These are phyloP conservation scores for Lentinula raphanica DNA, from an alignment of 768 basidiomycete species.

Conservation along the genomic window DNA sequence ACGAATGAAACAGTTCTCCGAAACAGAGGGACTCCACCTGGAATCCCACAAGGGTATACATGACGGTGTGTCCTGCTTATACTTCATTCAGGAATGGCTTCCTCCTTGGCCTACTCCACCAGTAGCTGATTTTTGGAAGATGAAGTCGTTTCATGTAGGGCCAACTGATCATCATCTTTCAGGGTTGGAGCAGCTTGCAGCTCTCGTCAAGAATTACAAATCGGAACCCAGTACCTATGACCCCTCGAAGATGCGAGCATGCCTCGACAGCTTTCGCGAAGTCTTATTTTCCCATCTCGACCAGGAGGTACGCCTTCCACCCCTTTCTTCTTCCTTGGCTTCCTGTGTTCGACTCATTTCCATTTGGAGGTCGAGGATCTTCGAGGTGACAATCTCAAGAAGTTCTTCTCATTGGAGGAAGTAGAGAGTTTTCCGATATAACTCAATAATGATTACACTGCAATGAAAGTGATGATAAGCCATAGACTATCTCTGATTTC, in stretches of 20 bases:
- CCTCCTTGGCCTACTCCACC: not conserved
- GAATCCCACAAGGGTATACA: slow-evolving; percentile 51
- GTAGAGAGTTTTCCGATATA: slow-evolving; percentile 27
- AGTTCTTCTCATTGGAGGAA: slow-evolving; percentile 47
- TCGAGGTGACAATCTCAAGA: slow-evolving; percentile 44
- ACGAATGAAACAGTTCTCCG: slow-evolving; percentile 44
- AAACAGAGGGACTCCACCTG: slow-evolving; percentile 34
- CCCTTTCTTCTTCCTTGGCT: not conserved
- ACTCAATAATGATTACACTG: not conserved
- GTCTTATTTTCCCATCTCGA: slow-evolving; percentile 50
- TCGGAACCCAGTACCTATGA: slow-evolving; percentile 42
- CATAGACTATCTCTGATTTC: not conserved
- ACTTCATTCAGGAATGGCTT: not conserved
- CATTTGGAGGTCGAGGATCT: slow-evolving; percentile 53
- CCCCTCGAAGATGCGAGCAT: slow-evolving; percentile 42
- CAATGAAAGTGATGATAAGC: not conserved
- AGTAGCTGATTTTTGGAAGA: too few relatives aligned
- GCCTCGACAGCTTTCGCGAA: slow-evolving; percentile 43
- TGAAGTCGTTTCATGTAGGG: too few relatives aligned
- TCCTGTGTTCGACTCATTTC: too few relatives aligned
- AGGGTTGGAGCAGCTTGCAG: slow-evolving; percentile 42
- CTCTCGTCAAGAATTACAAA: slow-evolving; percentile 37
- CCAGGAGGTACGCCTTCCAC: slow-evolving; percentile 36
- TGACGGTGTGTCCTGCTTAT: slow-evolving; percentile 28
- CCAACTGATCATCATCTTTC: not conserved